Evolutionary conservation across 768 basidiomycete genomes (phyloP).

Genomic region (Symmetrospora coprosmae): DNA sequence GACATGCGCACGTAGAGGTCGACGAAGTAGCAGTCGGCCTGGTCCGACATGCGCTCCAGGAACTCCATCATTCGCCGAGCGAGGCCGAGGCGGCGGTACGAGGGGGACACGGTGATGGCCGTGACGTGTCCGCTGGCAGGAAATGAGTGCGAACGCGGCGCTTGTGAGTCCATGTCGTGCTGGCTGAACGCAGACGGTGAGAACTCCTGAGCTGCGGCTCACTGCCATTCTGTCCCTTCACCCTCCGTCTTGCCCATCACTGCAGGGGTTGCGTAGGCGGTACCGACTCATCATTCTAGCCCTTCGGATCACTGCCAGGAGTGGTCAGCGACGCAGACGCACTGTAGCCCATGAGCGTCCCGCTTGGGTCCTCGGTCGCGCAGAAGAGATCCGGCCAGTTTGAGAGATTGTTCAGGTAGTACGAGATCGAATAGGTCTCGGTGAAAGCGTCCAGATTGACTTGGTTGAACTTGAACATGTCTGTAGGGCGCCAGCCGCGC

Average conservation of each 20-base stretch:
- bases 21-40: conserved; percentile 60
- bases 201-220: conserved; percentile 35
- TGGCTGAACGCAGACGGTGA: too few species aligned
- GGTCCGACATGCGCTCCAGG: conserved; percentile 72
- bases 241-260: conserved; percentile 94
- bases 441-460: conserved; percentile 88
- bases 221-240: conserved; percentile 55
- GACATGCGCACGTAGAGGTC: conserved; percentile 72
- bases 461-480: conserved; percentile 32
- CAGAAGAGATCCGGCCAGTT: conserved; percentile 86
- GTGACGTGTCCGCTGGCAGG: conserved; percentile 66
- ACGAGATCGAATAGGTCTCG: conserved; percentile 80
- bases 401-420: conserved; percentile 76
- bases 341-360: conserved; percentile 85
- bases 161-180: too few species aligned
- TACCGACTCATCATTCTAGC: neutral
- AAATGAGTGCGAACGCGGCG: conserved; percentile 12
- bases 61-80: conserved; percentile 73
- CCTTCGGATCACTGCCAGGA: neutral
- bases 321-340: conserved; percentile 31
- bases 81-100: conserved; percentile 74
- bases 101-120: conserved; percentile 82
- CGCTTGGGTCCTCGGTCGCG: conserved; percentile 63
- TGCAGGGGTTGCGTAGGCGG: conserved; percentile 34
- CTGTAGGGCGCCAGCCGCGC: conserved; percentile 30